A percentile compares a stretch with the other conserved stretches of the same genome.
phyloP scores from a whole-genome alignment of 768 basidiomycete genomes.

The Tulasnella sp. region DNA sequence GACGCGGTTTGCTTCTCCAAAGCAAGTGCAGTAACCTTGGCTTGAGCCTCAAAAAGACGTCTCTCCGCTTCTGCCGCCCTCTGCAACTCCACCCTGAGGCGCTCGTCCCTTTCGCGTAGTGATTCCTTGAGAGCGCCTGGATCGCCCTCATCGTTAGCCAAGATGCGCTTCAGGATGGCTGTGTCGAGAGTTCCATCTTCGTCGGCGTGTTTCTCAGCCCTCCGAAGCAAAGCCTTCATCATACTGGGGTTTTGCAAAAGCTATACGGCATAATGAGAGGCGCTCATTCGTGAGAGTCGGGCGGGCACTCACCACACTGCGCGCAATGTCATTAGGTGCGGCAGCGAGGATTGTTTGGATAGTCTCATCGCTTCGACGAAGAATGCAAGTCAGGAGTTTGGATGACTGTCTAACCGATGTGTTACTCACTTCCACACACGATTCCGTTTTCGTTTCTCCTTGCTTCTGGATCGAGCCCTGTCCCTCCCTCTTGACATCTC shows the following conservation, averaged over 20 bases:
- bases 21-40: conserved; percentile 8
- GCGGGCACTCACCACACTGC: neutral
- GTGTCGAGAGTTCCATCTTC: conserved; percentile 1
- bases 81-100: neutral
- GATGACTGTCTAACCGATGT: neutral
- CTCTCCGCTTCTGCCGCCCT: conserved; percentile 3
- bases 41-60: neutral
- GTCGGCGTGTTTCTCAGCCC: neutral
- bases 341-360: conserved; percentile 13
- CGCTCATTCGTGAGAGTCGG: no score
- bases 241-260: conserved; percentile 5
- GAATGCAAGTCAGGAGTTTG: neutral
- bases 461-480: neutral
- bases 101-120: neutral
- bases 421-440: neutral
- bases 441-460: neutral
- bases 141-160: neutral
- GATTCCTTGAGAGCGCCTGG: neutral
- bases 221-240: conserved; percentile 9
- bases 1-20: conserved; percentile 4
- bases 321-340: conserved; percentile 8
- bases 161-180: conserved; percentile 4
- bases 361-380: neutral
- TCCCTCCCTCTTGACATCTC: conserved; percentile 6
- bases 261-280: no score